phyloP scores from a whole-genome alignment of 1,284 basidiomycete genomes.

The Cutaneotrichosporon spelunceum region DNA sequence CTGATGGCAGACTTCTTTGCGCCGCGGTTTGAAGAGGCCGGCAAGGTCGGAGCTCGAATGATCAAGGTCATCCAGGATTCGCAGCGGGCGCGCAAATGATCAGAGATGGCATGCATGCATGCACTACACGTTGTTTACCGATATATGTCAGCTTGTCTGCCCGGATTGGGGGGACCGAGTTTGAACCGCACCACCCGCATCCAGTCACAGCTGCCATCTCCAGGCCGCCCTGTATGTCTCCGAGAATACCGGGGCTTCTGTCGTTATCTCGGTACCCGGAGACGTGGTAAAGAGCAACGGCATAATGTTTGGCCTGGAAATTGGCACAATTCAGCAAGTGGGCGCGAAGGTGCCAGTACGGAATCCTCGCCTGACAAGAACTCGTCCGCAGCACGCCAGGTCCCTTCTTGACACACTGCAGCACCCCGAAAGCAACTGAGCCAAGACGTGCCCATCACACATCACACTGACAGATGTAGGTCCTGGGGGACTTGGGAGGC shows the following conservation, averaged over 20 bases:
- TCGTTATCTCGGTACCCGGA: background rate
- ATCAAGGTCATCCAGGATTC: conserved; percentile 69
- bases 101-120: background rate
- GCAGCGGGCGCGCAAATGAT: conserved; percentile 12
- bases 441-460: no score
- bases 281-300: background rate
- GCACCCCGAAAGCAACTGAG: no score
- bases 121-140: background rate
- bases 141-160: background rate
- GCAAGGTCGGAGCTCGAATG: conserved; percentile 80
- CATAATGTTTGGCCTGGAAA: background rate
- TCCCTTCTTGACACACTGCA: no score
- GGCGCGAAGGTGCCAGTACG: no score
- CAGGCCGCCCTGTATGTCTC: no score
- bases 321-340: background rate
- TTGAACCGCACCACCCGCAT: background rate
- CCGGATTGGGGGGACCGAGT: background rate
- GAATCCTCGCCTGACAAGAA: no score
- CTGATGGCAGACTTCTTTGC: conserved; percentile 66
- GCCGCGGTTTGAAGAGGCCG: conserved; percentile 80
- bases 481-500: no score
- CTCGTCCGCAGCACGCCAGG: no score
- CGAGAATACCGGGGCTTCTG: background rate
- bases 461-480: no score
- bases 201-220: no score